These are phyloP conservation scores for Porpolomopsis calyptriformis DNA, from an alignment of 768 basidiomycete genomes.

Conservation along the genomic window DNA sequence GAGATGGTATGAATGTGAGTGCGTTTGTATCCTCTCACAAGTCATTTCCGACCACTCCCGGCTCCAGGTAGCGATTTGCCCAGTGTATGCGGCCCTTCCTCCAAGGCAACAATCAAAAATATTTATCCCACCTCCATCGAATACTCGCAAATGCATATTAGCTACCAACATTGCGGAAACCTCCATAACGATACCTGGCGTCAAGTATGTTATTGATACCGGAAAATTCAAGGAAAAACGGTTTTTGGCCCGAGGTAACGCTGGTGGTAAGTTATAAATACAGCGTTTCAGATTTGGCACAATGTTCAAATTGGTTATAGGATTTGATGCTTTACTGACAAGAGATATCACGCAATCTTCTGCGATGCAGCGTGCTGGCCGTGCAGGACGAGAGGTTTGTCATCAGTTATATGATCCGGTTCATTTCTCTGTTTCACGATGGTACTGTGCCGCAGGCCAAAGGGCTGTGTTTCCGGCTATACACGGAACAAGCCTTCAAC, in stretches of 20 bases:
- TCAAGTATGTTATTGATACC: constrained; percentile 92
- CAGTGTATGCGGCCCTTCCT: constrained; percentile 83
- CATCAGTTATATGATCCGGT: not conserved
- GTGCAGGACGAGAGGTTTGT: constrained; percentile 85
- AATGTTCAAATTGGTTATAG: constrained; percentile 29
- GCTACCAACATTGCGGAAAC: constrained; percentile 99
- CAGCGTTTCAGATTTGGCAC: not conserved
- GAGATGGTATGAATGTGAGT: constrained; percentile 40
- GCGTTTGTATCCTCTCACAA: not conserved
- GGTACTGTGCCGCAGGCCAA: constrained; percentile 37
- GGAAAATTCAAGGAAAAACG: constrained; percentile 95
- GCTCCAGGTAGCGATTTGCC: constrained; percentile 55
- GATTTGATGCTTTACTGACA: constrained; percentile 79
- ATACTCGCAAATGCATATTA: constrained; percentile 82
- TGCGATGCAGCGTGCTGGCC: constrained; percentile 89
- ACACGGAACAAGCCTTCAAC: constrained; percentile 73
- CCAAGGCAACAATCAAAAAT: constrained; percentile 67
- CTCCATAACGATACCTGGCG: constrained; percentile 91
- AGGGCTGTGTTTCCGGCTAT: constrained; percentile 86
- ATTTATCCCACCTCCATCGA: constrained; percentile 54
- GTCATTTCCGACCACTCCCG: constrained; percentile 6
- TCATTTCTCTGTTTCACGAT: not conserved
- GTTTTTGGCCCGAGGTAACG: constrained; percentile 57
- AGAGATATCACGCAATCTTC: constrained; percentile 82
- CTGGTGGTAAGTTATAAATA: constrained; percentile 42